Evolutionary conservation across 2,329 filamentous ascomycete species (phyloP), one percentile per base, ranked within the genome.

Genomic region (Orbilia brochopaga): DNA sequence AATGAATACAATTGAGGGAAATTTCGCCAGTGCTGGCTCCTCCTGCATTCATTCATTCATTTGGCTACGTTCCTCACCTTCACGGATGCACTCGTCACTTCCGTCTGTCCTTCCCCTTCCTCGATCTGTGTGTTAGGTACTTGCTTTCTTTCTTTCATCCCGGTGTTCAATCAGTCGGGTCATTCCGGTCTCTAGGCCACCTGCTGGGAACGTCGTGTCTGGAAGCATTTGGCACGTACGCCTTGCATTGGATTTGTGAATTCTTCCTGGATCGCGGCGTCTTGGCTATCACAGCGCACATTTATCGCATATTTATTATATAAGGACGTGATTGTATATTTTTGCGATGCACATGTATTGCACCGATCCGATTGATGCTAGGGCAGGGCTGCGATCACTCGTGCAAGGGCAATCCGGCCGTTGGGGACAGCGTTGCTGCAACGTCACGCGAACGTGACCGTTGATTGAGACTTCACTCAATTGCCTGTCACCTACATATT

Each of bases 1-100:
- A n/a, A n/a, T n/a, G n/a, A n/a, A n/a, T n/a, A n/a, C n/a, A n/a
- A n/a, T n/a, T n/a, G n/a, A 40, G 32, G 37, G 52, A 54, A 30
- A 54, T 54, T 57, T 52, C 50, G 52, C 66, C 54, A 21, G 30
- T 54, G 48, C n/a, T 42, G 51, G 7, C 50, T 62, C 32, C 58
- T 62, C 50, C 35, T 62, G 48, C 54, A 37, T 59, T 53, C 62
- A 55, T 52, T 55, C 17, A 40, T n/a, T 3, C 3, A 27, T 27
- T 17, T 15, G 30, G 17, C 19, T 48, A 17, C 44, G 19, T 48
- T 53, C 66, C 66, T 53, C 63, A 37, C 48, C 57, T 58, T 69
- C 46, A 57, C 60, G 67, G 67, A 72, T 65, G 60, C 42, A 60
- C 42, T 70, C 51, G 60, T 52, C 48, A 59, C 64, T 70, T 59